phyloP scores from a whole-genome alignment of 1,284 basidiomycete species.

The Ustilago lituana region DNA sequence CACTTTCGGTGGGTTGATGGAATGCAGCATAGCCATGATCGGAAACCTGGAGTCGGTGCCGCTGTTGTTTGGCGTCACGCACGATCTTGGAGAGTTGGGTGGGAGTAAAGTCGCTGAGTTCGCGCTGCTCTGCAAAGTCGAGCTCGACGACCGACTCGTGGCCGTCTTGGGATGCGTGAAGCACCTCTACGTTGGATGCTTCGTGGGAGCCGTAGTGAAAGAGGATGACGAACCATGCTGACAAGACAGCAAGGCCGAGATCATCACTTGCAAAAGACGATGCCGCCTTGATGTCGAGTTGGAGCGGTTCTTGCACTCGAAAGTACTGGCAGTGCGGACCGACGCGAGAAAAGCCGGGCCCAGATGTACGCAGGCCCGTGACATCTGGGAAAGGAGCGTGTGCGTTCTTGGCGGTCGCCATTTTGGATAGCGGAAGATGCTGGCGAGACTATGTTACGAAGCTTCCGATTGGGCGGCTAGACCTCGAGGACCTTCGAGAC shows the following conservation, averaged over 20 bases:
- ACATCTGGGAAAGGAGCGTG: slow-evolving; percentile 64
- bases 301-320: slow-evolving; percentile 13
- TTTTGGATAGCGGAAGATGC: slow-evolving; percentile 2
- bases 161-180: slow-evolving; percentile 11
- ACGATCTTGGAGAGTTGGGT: slow-evolving; percentile 15
- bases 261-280: slow-evolving; percentile 16
- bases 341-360: slow-evolving; percentile 38
- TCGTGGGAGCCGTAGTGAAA: slow-evolving; percentile 44
- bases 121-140: slow-evolving; percentile 34
- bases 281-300: slow-evolving; percentile 3
- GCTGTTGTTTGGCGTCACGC: slow-evolving; percentile 9
- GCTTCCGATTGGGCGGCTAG: no score
- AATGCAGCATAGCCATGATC: slow-evolving; percentile 43
- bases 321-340: slow-evolving; percentile 31
- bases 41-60: not conserved
- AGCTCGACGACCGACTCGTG: slow-evolving; percentile 26
- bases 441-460: no score
- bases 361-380: slow-evolving; percentile 55
- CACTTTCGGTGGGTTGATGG: slow-evolving; percentile 1
- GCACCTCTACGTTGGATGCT: slow-evolving; percentile 39
- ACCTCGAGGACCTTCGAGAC: no score
- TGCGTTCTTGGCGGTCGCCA: slow-evolving; percentile 14
- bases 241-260: slow-evolving; percentile 29
- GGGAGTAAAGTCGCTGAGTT: slow-evolving; percentile 8
- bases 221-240: slow-evolving; percentile 44